phyloP scores from a whole-genome alignment of 2,329 filamentous ascomycete species.

The Chrysoporthe austroafricana region DNA sequence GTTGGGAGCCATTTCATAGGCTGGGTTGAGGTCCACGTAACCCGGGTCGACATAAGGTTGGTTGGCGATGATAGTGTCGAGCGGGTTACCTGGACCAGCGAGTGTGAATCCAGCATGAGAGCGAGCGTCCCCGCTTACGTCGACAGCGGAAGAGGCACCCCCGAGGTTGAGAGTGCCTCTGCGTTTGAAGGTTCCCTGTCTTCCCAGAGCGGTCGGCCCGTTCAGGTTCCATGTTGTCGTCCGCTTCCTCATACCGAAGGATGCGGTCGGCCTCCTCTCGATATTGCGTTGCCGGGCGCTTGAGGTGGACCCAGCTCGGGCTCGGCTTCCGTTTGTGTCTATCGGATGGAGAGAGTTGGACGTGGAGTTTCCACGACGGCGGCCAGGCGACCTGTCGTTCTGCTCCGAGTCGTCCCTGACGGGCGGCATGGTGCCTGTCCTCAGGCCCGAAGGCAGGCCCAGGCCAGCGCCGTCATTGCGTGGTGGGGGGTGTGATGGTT shows the following conservation, averaged over 20 bases:
- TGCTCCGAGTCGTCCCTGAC: conserved; percentile 13
- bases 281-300: conserved; percentile 22
- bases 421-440: conserved; percentile 7
- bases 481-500: conserved; percentile 19
- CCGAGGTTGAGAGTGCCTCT: conserved; percentile 18
- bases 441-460: conserved; percentile 14
- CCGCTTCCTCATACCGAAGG: conserved; percentile 23
- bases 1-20: conserved; percentile 55
- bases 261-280: conserved; percentile 17
- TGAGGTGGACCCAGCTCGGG: conserved; percentile 22
- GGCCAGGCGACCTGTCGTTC: conserved; percentile 10
- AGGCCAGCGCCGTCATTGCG: conserved; percentile 12
- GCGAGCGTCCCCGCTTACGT: conserved; percentile 11
- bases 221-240: conserved; percentile 28
- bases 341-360: conserved; percentile 23
- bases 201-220: conserved; percentile 22
- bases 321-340: conserved; percentile 20
- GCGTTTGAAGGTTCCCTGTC: conserved; percentile 21
- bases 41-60: conserved; percentile 56
- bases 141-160: conserved; percentile 20
- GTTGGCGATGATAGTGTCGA: conserved; percentile 35
- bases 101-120: conserved; percentile 27
- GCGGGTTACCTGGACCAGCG: conserved; percentile 23
- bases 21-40: conserved; percentile 56
- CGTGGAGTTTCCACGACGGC: conserved; percentile 19